These are phyloP conservation scores for Stagonosporopsis rhizophila DNA, from an alignment of 2,329 filamentous ascomycete species.

Conservation along the genomic window DNA sequence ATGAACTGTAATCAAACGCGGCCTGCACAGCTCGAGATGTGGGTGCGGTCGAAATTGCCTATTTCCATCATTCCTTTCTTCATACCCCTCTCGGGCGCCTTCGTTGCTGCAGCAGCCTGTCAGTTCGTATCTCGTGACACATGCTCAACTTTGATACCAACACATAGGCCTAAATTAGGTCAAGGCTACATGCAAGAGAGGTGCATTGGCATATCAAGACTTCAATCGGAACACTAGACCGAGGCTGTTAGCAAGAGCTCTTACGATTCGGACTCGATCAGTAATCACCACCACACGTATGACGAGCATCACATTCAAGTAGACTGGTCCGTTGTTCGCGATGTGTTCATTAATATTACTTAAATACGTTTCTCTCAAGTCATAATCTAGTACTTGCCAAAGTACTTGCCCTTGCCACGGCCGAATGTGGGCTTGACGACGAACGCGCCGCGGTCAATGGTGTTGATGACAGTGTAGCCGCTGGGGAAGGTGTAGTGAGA, in stretches of 20 bases:
- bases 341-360: too few species aligned
- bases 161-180: background rate
- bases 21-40: background rate
- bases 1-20: background rate
- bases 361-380: background rate
- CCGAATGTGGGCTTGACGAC: conserved; percentile 41
- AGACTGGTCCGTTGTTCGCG: too few species aligned
- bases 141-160: background rate
- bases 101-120: background rate
- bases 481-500: conserved; percentile 50
- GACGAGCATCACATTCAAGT: too few species aligned
- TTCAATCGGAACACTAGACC: background rate
- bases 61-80: background rate
- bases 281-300: too few species aligned
- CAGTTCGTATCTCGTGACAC: background rate
- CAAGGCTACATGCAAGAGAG: background rate
- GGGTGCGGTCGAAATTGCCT: background rate
- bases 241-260: background rate
- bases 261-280: too few species aligned
- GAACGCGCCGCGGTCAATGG: conserved; percentile 55
- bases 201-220: background rate
- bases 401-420: conserved; percentile 39
- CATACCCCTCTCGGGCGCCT: background rate
- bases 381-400: conserved; percentile 21
- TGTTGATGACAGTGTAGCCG: conserved; percentile 57